Conservation (phyloP, 306 rosid genomes). For the Mimosa pudica region DNA sequence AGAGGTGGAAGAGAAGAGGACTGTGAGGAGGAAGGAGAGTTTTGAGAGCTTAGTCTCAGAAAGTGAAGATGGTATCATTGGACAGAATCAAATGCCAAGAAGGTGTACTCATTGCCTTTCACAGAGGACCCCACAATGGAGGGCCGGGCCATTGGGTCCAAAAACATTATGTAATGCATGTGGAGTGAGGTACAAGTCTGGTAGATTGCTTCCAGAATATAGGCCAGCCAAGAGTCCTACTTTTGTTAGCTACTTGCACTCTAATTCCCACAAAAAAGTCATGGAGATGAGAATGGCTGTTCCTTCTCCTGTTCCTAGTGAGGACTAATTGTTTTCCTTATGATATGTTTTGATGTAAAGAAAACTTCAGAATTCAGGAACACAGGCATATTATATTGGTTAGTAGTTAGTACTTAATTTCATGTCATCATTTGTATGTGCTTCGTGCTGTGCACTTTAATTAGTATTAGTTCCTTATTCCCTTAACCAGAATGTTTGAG, state of each 20-base stretch:
- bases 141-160: constrained; percentile 80
- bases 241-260: constrained; percentile 67
- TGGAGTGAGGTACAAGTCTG: constrained; percentile 76
- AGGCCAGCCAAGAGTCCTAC: constrained; percentile 77
- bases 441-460: constrained; percentile 14
- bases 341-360: constrained; percentile 40
- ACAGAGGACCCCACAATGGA: constrained; percentile 81
- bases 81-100: constrained; percentile 44
- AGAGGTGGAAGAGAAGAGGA: constrained; percentile 17
- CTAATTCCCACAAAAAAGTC: constrained; percentile 76
- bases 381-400: constrained; percentile 13
- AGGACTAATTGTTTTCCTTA: constrained; percentile 1
- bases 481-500: constrained; percentile 11
- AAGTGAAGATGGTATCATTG: constrained; percentile 20
- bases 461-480: constrained; percentile 28
- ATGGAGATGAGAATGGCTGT: constrained; percentile 74
- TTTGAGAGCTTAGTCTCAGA: constrained; percentile 23
- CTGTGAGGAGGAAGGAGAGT: constrained; percentile 34
- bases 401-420: constrained; percentile 25
- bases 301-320: constrained; percentile 37
- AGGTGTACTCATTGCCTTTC: constrained; percentile 66
- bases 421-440: constrained; percentile 1
- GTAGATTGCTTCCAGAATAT: constrained; percentile 67
- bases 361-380: constrained; percentile 35
- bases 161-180: constrained; percentile 77